Percentiles rank a stretch among this genome's conserved stretches.
Evolutionary conservation across 495 filamentous ascomycete species (phyloP).

Genomic region (Usnea hakonensis): DNA sequence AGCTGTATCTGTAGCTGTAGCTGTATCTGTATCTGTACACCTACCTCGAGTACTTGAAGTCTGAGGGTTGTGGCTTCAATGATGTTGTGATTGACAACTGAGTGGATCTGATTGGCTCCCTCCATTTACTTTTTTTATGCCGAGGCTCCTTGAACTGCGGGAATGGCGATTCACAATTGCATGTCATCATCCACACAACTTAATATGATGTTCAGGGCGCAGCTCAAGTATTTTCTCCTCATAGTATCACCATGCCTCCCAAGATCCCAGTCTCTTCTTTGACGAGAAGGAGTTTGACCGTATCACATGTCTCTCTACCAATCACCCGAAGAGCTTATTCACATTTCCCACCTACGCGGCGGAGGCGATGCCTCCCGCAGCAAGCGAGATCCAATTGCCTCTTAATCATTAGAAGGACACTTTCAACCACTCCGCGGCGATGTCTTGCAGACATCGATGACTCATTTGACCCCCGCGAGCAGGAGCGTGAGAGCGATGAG

Average conservation of each 20-base stretch:
- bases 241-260: conserved; percentile 4
- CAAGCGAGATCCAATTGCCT: conserved; percentile 3
- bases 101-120: background rate
- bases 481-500: conserved; percentile 82
- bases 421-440: conserved; percentile 43
- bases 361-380: conserved; percentile 22
- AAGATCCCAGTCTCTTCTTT: background rate
- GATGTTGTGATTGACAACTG: background rate
- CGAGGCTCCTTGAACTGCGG: conserved; percentile 3
- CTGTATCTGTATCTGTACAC: background rate
- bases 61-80: too few relatives aligned
- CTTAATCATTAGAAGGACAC: conserved; percentile 19
- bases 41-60: too few relatives aligned
- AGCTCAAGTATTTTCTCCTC: background rate
- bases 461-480: conserved; percentile 59
- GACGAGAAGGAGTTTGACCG: background rate
- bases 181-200: background rate
- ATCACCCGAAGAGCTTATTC: conserved; percentile 17
- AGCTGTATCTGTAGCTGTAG: background rate
- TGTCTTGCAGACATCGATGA: conserved; percentile 51
- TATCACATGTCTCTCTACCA: background rate
- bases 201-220: background rate
- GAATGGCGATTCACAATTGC: background rate
- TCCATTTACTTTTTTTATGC: background rate
- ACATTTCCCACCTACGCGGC: conserved; percentile 21